Base-by-base conservation (phyloP, 2,329 filamentous ascomycete genomes). In the Aureobasidium pullulans region DNA sequence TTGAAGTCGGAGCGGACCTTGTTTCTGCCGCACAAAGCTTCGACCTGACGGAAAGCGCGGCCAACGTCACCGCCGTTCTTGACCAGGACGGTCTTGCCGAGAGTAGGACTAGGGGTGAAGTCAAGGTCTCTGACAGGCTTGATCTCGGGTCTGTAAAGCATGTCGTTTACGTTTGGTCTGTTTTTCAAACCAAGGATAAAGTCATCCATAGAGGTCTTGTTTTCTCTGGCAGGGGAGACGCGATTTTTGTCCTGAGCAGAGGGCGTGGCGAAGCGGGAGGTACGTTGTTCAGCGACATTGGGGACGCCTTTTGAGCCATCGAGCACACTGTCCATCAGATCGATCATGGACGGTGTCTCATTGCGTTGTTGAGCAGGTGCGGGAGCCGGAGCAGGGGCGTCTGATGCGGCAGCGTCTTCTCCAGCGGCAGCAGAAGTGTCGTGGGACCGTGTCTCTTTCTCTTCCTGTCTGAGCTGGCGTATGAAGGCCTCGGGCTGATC, bases 1-100 rank as follows among this genome's bases (percentile, higher is more conserved):
- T 72, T 70, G 57, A 77, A 77, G 66, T 90, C 84, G 2, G 50
- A 60, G 64, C 73, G 77, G 53, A 94, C 75, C 44, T 73, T 77
- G 68, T 93, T 91, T 66, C 74, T 71, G 42, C 68, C 65, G 64
- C 79, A 74, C 56, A 74, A 63, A 11, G 70, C 66, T 23, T 77
- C 75, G 63, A 85, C 63, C 63, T 68, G 71, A 43, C 71, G 67
- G 64, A 82, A 75, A 0, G 77, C 79, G 36, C 73, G 64, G 4
- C 74, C 77, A n/a, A 80, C 66, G 69, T 81, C 79, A n/a, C 76
- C 68, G 0, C 74, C 68, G 1, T 62, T 40, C 43, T 72, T 64
- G 15, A 79, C 67, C 4, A 71, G 66, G 11, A 79, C 66, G 1
- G 69, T 72, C 34, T 76, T 69, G 4, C 77, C 77, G 11, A 73